phyloP scores from a whole-genome alignment of 345 rosid genomes.

The Litchi chinensis region DNA sequence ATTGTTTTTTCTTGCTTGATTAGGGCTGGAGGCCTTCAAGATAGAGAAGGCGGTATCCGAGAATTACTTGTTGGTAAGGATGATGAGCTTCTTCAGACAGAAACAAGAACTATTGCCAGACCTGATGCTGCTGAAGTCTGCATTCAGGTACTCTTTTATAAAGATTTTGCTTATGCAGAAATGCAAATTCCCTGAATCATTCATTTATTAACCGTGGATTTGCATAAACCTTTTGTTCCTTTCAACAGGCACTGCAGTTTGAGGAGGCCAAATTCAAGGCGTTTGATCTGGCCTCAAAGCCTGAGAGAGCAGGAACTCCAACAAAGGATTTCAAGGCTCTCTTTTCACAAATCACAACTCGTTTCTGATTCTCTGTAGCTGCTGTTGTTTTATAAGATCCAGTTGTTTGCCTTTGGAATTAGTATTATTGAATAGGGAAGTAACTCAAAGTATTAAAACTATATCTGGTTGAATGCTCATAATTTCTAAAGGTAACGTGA shows the following conservation, averaged over 20 bases:
- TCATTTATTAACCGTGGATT: not conserved
- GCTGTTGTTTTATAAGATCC: not conserved
- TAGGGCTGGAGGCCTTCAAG: conserved; percentile 97
- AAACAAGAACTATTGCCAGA: conserved; percentile 69
- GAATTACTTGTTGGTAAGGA: conserved; percentile 85
- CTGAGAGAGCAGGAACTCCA: conserved; percentile 78
- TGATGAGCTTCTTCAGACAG: conserved; percentile 95
- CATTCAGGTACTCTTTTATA: conserved; percentile 56
- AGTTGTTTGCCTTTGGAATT: not conserved
- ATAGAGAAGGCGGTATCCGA: conserved; percentile 81
- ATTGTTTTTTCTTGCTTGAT: conserved; percentile 16
- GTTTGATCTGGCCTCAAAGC: conserved; percentile 88
- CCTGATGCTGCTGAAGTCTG: conserved; percentile 92
- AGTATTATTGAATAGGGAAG: not conserved
- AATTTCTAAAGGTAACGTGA: not conserved
- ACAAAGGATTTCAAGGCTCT: conserved; percentile 89
- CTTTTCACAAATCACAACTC: conserved; percentile 61
- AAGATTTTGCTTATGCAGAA: not conserved
- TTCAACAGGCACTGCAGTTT: conserved; percentile 62
- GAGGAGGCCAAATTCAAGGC: conserved; percentile 90
- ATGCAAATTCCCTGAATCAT: not conserved
- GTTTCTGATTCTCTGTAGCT: conserved; percentile 45
- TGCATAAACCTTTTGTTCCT: not conserved
- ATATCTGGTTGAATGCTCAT: not conserved
- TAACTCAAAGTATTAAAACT: not conserved